Conservation (phyloP, 2,329 filamentous ascomycete species). For the Botrytis porri region DNA sequence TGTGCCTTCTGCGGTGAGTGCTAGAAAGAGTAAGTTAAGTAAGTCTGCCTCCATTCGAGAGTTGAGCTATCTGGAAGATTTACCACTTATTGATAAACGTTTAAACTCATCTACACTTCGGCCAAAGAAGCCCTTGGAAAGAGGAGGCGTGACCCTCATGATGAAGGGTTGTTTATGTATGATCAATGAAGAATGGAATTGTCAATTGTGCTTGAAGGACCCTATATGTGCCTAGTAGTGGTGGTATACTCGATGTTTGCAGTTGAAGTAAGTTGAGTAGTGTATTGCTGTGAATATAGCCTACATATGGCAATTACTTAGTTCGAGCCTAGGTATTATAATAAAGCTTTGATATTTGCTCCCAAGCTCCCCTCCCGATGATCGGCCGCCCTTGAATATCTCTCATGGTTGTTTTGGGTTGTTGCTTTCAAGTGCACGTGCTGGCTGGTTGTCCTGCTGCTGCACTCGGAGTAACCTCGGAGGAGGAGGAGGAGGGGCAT, state of each 20-base stretch:
- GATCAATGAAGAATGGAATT: background rate
- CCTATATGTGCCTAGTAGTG: background rate
- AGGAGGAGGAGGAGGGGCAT: background rate
- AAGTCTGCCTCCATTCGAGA: slow-evolving; percentile 23
- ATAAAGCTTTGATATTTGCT: background rate
- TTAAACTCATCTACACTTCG: slow-evolving; percentile 60
- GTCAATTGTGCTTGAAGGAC: background rate
- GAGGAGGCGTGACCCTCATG: slow-evolving; percentile 51
- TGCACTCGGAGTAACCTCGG: background rate
- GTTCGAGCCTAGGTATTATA: background rate
- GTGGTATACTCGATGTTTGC: background rate
- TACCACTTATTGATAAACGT: slow-evolving; percentile 55
- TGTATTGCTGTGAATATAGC: background rate
- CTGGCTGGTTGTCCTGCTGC: background rate
- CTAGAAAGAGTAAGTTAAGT: slow-evolving; percentile 43
- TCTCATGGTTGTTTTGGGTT: background rate
- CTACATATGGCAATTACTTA: background rate
- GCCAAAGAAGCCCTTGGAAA: slow-evolving; percentile 52
- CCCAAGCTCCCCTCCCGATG: background rate
- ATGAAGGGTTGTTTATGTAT: slow-evolving; percentile 3
- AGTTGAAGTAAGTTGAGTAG: background rate
- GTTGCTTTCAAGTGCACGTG: background rate
- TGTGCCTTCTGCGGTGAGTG: slow-evolving; percentile 66
- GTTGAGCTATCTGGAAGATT: slow-evolving; percentile 14
- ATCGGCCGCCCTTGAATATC: background rate